Evolutionary conservation across 2,329 filamentous ascomycete genomes (phyloP).

Genomic region (Aspergillus brunneoviolaceus): DNA sequence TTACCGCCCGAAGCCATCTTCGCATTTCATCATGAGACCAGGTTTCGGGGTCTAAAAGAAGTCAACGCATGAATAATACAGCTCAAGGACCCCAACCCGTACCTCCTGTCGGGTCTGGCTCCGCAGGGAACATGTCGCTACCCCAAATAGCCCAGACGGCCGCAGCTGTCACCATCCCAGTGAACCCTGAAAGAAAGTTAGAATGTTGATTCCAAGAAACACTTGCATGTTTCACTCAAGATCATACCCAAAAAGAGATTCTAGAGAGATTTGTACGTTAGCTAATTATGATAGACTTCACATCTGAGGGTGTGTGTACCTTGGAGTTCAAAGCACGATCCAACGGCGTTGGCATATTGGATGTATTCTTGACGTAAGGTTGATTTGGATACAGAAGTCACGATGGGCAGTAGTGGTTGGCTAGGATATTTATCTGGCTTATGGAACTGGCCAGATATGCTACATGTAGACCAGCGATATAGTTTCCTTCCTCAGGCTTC

Average conservation of each 20-base stretch:
- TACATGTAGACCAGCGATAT: neutral
- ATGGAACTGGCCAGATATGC: constrained; percentile 5
- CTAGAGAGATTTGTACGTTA: constrained; percentile 43
- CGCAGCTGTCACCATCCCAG: constrained; percentile 75
- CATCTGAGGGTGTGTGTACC: constrained; percentile 45
- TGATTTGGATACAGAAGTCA: neutral
- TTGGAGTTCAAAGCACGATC: constrained; percentile 70
- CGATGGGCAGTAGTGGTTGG: neutral
- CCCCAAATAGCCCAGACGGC: constrained; percentile 85
- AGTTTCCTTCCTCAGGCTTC: too few relatives aligned
- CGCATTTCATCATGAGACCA: constrained; percentile 82
- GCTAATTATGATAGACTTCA: neutral
- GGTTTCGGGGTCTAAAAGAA: constrained; percentile 55
- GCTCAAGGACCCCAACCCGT: constrained; percentile 24
- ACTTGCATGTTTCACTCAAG: constrained; percentile 1
- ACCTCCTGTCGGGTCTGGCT: constrained; percentile 75
- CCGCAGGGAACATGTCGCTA: constrained; percentile 74
- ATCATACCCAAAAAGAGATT: constrained; percentile 66
- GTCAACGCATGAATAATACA: constrained; percentile 12
- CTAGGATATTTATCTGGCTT: neutral
- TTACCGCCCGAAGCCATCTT: constrained; percentile 77
- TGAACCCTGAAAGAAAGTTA: constrained; percentile 62
- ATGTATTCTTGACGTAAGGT: neutral
- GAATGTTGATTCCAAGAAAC: neutral
- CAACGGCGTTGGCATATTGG: constrained; percentile 66